Evolutionary conservation across 306 rosid species (phyloP), one percentile per base, ranked within the genome.

Genomic region (Oxytropis ochrocephala): DNA sequence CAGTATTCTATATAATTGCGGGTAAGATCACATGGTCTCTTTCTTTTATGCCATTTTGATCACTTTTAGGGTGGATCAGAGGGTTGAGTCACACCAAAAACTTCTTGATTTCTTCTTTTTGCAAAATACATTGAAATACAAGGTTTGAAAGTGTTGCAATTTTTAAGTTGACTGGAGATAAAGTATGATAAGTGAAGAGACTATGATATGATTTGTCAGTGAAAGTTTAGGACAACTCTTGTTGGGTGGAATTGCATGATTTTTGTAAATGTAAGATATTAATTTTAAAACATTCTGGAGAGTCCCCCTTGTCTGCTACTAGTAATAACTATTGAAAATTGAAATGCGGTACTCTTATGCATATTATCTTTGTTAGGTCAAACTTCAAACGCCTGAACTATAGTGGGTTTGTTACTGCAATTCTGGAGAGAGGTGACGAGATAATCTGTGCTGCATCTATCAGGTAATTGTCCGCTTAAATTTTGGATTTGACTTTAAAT

Each of bases 371-470:
- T 78, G 61, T 69, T 84, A 93, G 98, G 88, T 93, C 98, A 68
- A 93, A 93, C 70, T 88, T 93, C 73, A 90, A 83, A 65, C 87
- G 98, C 35, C 89, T 93, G 49, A 78, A 86, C 55, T 85, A 83
- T 50, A 78, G 90, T 74, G 90, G 98, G 58, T 93, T 93, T 77
- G 67, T 88, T 82, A 90, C 98, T 80, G 89, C 86, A 52, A 81
- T 88, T 82, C 89, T 93, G 39, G 94, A 90, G 80, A 90, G 88
- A 84, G 94, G 84, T 77, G 94, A 93, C 6, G 98, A 93, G 85
- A 78, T 93, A 5, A 67, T 88, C 36, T 64, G 49, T 78, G 94
- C 88, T 8, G 98, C 98, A 46, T 78, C 94, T 70, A 73, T 93
- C 55, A 85, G 98, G 97, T 93, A 85, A 42, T 79, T 76, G 27